Conservation (phyloP, 306 rosid species). For the Malus sylvestris region DNA sequence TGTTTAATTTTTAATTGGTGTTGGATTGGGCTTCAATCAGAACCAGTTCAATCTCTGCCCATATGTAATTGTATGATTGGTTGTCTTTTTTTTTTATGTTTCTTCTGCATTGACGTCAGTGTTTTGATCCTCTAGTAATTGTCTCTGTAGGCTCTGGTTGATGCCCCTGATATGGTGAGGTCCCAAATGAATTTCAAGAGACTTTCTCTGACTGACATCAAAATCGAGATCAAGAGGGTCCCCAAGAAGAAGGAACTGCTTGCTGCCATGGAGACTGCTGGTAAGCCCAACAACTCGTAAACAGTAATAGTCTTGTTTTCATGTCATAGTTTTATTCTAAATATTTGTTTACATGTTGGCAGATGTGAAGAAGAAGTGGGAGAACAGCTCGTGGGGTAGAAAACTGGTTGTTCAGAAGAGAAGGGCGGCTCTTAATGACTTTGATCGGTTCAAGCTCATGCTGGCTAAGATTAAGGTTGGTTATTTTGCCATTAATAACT, state of each 20-base stretch:
- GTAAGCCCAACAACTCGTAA: constrained; percentile 17
- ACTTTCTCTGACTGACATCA: constrained; percentile 77
- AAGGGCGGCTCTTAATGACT: constrained; percentile 71
- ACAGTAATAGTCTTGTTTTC: neutral
- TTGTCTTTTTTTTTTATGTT: neutral
- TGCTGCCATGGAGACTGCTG: constrained; percentile 85
- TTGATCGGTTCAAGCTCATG: constrained; percentile 93
- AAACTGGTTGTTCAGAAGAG: constrained; percentile 81
- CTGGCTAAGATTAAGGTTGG: constrained; percentile 83
- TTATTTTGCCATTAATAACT: neutral
- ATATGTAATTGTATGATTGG: neutral
- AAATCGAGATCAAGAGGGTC: constrained; percentile 79
- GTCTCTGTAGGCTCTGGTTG: constrained; percentile 62
- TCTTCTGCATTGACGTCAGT: neutral
- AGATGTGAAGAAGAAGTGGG: constrained; percentile 99
- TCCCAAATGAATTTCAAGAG: constrained; percentile 76
- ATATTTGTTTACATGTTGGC: neutral
- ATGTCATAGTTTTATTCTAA: neutral
- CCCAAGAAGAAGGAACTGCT: constrained; percentile 90
- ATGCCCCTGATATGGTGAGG: constrained; percentile 83
- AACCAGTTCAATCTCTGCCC: neutral
- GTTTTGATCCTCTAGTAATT: neutral
- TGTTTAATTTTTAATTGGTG: neutral
- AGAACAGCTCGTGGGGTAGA: constrained; percentile 90
- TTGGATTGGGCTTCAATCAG: neutral